Evolutionary conservation across 2,329 filamentous ascomycete species (phyloP).

Genomic region (Dothistroma septosporum): DNA sequence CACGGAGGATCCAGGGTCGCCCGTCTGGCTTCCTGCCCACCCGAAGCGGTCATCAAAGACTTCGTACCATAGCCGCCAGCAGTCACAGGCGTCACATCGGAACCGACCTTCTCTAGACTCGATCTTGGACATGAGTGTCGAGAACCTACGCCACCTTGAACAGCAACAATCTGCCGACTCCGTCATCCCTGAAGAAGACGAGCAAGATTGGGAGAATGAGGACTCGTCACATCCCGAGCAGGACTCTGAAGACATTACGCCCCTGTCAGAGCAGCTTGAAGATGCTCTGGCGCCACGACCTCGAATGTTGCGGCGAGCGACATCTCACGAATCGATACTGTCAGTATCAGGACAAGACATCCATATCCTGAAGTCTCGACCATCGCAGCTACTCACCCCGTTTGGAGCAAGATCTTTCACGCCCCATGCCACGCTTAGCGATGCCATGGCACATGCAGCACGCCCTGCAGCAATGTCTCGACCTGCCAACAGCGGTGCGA

Average conservation of each 20-base stretch:
- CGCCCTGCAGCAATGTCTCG: constrained; percentile 40
- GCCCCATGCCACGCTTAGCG: constrained; percentile 44
- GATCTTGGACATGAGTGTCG: constrained; percentile 31
- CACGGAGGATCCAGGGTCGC: constrained; percentile 57
- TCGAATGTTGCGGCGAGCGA: constrained; percentile 55
- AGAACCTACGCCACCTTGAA: constrained; percentile 26
- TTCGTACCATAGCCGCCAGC: constrained; percentile 24
- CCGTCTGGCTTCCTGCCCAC: constrained; percentile 60
- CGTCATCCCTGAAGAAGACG: constrained; percentile 31
- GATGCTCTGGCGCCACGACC: constrained; percentile 33
- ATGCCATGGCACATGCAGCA: constrained; percentile 33
- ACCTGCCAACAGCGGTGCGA: constrained; percentile 27
- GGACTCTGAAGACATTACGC: constrained; percentile 18
- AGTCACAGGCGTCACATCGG: constrained; percentile 17
- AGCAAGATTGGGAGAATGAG: constrained; percentile 28
- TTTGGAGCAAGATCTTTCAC: constrained; percentile 47
- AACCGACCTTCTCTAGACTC: constrained; percentile 28
- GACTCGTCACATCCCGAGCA: constrained; percentile 13
- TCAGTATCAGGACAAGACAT: constrained; percentile 87
- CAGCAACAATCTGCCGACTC: constrained; percentile 20
- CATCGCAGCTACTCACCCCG: constrained; percentile 66
- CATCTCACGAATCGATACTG: constrained; percentile 84
- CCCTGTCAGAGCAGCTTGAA: constrained; percentile 27
- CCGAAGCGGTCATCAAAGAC: constrained; percentile 54
- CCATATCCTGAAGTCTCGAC: constrained; percentile 66